Percentiles rank a stretch among this genome's conserved stretches.
Evolutionary conservation across 192 early-diverging fungal species (phyloP).

Genomic region (Jimgerdemannia lactiflua): DNA sequence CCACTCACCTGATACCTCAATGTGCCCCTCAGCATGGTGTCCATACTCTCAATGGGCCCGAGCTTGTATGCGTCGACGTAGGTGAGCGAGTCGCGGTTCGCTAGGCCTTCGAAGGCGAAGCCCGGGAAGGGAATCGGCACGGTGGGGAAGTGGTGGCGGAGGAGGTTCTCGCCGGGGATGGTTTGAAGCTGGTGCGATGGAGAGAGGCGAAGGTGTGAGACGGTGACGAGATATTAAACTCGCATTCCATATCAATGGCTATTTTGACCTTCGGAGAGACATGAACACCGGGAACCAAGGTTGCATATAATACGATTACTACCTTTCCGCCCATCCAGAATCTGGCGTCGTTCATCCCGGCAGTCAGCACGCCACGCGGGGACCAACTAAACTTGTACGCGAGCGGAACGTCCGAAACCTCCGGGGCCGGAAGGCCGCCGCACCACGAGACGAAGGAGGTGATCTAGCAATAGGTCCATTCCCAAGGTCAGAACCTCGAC

Average conservation of each 20-base stretch:
- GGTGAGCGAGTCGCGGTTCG: constrained; percentile 91
- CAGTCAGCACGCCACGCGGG: constrained; percentile 87
- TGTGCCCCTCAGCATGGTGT: constrained; percentile 96
- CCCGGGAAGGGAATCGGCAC: constrained; percentile 78
- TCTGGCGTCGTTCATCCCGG: constrained; percentile 79
- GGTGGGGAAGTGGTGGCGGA: constrained; percentile 64
- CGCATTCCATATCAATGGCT: not conserved
- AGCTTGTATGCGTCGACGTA: constrained; percentile 89
- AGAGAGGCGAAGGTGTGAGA: not conserved
- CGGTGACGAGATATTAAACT: no score
- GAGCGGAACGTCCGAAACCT: constrained; percentile 86
- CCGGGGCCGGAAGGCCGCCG: constrained; percentile 92
- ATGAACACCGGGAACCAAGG: not conserved
- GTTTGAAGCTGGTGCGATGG: constrained; percentile 38
- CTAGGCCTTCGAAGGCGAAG: constrained; percentile 90
- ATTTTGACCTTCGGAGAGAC: constrained; percentile 4
- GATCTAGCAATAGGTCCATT: constrained; percentile 19
- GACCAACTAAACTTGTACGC: constrained; percentile 98
- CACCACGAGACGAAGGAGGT: constrained; percentile 95
- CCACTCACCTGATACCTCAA: constrained; percentile 70
- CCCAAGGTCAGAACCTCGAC: no score
- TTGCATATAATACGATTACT: not conserved
- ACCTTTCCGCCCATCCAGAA: constrained; percentile 77
- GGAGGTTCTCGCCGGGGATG: constrained; percentile 67
- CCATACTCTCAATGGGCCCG: constrained; percentile 60